Evolutionary conservation across 257 asterid species (phyloP).

Genomic region (Ligustrum vulgare): DNA sequence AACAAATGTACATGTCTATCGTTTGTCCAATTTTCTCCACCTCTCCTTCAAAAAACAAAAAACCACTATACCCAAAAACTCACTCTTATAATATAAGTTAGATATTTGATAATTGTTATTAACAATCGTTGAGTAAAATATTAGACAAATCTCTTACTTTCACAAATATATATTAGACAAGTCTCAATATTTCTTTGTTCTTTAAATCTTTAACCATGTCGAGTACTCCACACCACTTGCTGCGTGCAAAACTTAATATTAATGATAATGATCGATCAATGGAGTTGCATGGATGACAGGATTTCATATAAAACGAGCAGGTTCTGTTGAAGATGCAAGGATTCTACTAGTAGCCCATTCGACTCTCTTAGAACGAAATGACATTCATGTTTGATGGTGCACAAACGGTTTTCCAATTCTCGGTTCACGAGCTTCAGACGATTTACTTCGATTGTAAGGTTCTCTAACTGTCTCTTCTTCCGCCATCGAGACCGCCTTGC

Average conservation of each 20-base stretch:
- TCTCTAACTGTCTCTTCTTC: slow-evolving; percentile 62
- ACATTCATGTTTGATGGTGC: slow-evolving; percentile 27
- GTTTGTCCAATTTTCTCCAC: too few species aligned
- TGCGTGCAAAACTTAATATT: background rate
- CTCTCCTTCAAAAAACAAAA: too few species aligned
- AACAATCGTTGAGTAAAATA: too few species aligned
- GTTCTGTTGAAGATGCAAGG: slow-evolving; percentile 44
- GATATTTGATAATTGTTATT: too few species aligned
- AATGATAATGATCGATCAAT: background rate
- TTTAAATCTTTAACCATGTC: background rate
- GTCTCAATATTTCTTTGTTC: background rate
- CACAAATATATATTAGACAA: too few species aligned
- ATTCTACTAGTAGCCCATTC: slow-evolving; percentile 49
- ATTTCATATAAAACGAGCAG: slow-evolving; percentile 49
- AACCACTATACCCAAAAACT: too few species aligned
- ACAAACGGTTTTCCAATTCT: slow-evolving; percentile 45
- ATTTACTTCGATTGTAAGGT: slow-evolving; percentile 43
- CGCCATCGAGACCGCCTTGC: slow-evolving; percentile 65
- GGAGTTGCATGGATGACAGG: slow-evolving; percentile 25
- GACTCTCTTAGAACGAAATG: slow-evolving; percentile 51
- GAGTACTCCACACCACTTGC: background rate
- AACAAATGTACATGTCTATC: too few species aligned
- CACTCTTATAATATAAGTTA: too few species aligned
- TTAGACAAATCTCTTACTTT: too few species aligned
- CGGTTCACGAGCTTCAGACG: slow-evolving; percentile 47